These are phyloP conservation scores for Chalaropsis ovoidea DNA, from an alignment of 2,329 filamentous ascomycete species.

Conservation along the genomic window DNA sequence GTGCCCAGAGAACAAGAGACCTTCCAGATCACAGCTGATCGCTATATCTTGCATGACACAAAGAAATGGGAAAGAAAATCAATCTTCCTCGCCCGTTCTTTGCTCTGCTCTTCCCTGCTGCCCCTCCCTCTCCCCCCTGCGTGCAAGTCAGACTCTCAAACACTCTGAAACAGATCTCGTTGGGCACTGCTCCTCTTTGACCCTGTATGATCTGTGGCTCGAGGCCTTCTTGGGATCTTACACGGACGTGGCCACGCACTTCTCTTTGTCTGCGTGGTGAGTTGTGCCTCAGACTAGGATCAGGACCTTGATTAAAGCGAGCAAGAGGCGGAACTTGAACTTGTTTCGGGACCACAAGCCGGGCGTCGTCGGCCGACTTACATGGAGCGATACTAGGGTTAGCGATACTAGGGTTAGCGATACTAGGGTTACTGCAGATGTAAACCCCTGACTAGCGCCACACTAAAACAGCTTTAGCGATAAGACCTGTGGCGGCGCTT, in stretches of 20 bases:
- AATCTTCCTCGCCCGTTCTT: too few relatives aligned
- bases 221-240: not conserved
- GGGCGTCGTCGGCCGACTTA: not conserved
- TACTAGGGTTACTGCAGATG: too few relatives aligned
- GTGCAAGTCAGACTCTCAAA: slow-evolving; percentile 18
- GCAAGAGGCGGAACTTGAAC: not conserved
- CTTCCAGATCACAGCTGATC: not conserved
- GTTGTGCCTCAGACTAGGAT: not conserved
- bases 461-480: not conserved
- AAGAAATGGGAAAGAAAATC: too few relatives aligned
- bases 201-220: slow-evolving; percentile 1
- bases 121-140: not conserved
- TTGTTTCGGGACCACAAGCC: not conserved
- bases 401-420: too few relatives aligned
- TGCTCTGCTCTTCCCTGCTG: not conserved
- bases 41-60: not conserved
- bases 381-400: not conserved
- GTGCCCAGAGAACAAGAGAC: not conserved
- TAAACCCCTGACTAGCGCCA: not conserved
- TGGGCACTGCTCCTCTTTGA: not conserved
- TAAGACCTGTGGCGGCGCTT: slow-evolving; percentile 14
- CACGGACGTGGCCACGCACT: not conserved
- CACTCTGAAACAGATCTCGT: slow-evolving; percentile 21
- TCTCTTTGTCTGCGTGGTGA: not conserved
- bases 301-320: not conserved